A percentile compares a stretch with the other conserved stretches of the same genome.
These are phyloP conservation scores for Allantophomopsis lycopodina DNA, from an alignment of 2,329 filamentous ascomycete species.

Conservation along the genomic window DNA sequence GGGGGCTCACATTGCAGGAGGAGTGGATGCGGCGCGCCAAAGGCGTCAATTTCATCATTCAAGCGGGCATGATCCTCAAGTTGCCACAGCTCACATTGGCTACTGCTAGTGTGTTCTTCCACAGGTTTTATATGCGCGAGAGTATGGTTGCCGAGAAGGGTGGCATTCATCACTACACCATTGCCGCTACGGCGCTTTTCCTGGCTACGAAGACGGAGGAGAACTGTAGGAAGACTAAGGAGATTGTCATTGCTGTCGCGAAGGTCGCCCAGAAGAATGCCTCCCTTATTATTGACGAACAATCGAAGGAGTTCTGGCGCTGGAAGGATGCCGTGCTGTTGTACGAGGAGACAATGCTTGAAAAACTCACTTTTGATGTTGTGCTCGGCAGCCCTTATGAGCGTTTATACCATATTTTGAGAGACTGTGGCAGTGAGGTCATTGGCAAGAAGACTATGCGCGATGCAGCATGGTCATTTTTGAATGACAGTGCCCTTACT, in stretches of 20 bases:
- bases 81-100: slow-evolving; percentile 84
- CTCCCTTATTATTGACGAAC: slow-evolving; percentile 82
- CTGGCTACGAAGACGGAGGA: slow-evolving; percentile 96
- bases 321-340: slow-evolving; percentile 91
- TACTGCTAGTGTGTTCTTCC: slow-evolving; percentile 88
- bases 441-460: slow-evolving; percentile 71
- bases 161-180: slow-evolving; percentile 81
- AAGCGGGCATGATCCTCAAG: slow-evolving; percentile 85
- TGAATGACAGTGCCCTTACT: slow-evolving; percentile 82
- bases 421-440: slow-evolving; percentile 29
- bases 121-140: slow-evolving; percentile 87
- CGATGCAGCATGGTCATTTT: slow-evolving; percentile 84
- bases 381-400: slow-evolving; percentile 82
- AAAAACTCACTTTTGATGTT: slow-evolving; percentile 86
- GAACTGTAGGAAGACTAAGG: slow-evolving; percentile 89
- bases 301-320: slow-evolving; percentile 96
- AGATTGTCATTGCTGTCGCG: slow-evolving; percentile 85
- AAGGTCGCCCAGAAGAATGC: slow-evolving; percentile 92
- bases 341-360: slow-evolving; percentile 85
- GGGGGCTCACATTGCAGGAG: slow-evolving; percentile 64
- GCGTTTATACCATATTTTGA: slow-evolving; percentile 68
- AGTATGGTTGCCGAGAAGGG: slow-evolving; percentile 64
- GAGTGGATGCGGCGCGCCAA: slow-evolving; percentile 76
- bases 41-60: slow-evolving; percentile 91
- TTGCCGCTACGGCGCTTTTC: slow-evolving; percentile 83